phyloP scores from a whole-genome alignment of 148 eudicot species.

The Fallopia convolvulus region DNA sequence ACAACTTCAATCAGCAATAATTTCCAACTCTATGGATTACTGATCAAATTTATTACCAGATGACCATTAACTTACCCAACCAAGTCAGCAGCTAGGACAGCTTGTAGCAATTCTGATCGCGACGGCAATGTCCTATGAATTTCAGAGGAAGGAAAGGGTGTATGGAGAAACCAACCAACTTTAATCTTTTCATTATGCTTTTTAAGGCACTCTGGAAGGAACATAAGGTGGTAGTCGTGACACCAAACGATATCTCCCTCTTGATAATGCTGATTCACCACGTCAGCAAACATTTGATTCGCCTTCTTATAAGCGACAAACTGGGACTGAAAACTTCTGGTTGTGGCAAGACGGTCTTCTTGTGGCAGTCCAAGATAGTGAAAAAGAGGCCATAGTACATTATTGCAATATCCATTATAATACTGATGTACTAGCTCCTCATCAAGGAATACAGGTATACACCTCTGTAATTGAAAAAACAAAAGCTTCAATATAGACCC shows the following conservation, averaged over 20 bases:
- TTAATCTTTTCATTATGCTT: conserved; percentile 59
- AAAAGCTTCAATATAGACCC: not conserved
- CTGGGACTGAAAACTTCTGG: conserved; percentile 88
- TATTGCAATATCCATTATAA: conserved; percentile 92
- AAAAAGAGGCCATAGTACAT: conserved; percentile 88
- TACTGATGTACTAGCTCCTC: conserved; percentile 88
- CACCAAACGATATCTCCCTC: conserved; percentile 97
- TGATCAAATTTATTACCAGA: not conserved
- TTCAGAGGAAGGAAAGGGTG: conserved; percentile 95
- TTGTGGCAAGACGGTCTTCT: conserved; percentile 88
- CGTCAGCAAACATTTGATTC: conserved; percentile 93
- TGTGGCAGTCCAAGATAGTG: conserved; percentile 94
- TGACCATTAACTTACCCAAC: conserved; percentile 50
- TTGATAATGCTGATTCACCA: conserved; percentile 62
- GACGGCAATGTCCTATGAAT: conserved; percentile 90
- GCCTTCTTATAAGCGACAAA: conserved; percentile 85
- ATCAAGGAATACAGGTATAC: conserved; percentile 88
- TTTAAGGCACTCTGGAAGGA: conserved; percentile 76
- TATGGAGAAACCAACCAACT: conserved; percentile 95
- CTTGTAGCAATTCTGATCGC: conserved; percentile 64
- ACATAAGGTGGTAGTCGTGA: conserved; percentile 95
- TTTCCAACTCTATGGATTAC: not conserved
- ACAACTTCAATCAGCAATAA: not conserved
- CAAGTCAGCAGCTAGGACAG: conserved; percentile 83
- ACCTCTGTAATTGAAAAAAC: conserved; percentile 41